Conservation (phyloP, 2,329 filamentous ascomycete genomes). For the Hypocreales sp. region DNA sequence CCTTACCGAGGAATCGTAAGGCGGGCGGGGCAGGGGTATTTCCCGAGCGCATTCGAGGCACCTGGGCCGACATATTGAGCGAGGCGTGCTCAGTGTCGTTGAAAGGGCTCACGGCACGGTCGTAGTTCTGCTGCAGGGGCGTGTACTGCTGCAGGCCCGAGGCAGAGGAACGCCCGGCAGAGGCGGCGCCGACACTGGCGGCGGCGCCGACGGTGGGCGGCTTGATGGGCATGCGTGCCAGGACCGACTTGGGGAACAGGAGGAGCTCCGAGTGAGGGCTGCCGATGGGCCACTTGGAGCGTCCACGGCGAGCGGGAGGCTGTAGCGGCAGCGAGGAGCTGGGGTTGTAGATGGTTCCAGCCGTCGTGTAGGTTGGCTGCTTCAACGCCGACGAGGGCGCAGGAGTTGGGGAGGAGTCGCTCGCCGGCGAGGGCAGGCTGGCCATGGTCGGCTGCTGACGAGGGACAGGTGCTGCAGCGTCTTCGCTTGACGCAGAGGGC, state of each 20-base stretch:
- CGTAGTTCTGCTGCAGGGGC: conserved; percentile 37
- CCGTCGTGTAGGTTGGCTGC: conserved; percentile 35
- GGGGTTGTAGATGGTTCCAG: conserved; percentile 39
- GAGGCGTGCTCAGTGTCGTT: conserved; percentile 10
- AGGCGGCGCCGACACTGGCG: neutral
- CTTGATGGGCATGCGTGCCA: conserved; percentile 20
- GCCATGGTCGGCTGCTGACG: conserved; percentile 17
- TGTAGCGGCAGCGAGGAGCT: conserved; percentile 29
- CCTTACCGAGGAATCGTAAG: conserved; percentile 6
- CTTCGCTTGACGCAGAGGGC: conserved; percentile 4
- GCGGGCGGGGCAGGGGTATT: conserved; percentile 9
- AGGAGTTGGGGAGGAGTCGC: conserved; percentile 7
- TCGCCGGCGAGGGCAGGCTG: conserved; percentile 9
- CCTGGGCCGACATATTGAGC: conserved; percentile 11
- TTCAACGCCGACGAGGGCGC: conserved; percentile 9
- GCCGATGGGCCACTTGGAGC: conserved; percentile 24
- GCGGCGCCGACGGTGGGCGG: conserved; percentile 1
- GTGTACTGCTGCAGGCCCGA: conserved; percentile 24
- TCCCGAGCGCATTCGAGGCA: conserved; percentile 12
- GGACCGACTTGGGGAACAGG: conserved; percentile 19
- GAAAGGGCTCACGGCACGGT: conserved; percentile 30
- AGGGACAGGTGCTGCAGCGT: conserved; percentile 2
- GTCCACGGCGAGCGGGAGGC: conserved; percentile 33
- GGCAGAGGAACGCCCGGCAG: conserved; percentile 4
- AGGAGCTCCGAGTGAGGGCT: conserved; percentile 13